Conservation (phyloP, 441 rosid species). For the Arabidopsis lyrata region DNA sequence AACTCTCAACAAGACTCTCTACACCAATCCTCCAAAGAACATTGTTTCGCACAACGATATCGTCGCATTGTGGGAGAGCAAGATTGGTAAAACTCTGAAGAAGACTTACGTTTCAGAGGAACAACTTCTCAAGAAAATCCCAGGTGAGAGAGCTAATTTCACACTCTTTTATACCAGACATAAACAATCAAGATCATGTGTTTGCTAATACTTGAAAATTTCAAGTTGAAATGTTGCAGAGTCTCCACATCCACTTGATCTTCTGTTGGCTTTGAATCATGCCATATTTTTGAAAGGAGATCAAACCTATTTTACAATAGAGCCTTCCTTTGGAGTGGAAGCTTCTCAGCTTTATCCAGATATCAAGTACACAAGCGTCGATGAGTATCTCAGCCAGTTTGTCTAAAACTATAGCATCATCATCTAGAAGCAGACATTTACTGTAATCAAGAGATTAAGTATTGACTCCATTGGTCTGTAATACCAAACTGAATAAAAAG, state of each 20-base stretch:
- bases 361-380: constrained; percentile 54
- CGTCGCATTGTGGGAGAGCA: constrained; percentile 45
- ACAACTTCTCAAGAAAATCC: constrained; percentile 39
- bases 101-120: constrained; percentile 44
- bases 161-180: neutral
- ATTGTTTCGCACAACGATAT: constrained; percentile 37
- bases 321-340: constrained; percentile 49
- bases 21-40: constrained; percentile 42
- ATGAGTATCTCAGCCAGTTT: constrained; percentile 49
- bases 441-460: constrained; percentile 27
- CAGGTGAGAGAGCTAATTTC: constrained; percentile 34
- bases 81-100: constrained; percentile 42
- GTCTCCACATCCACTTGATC: constrained; percentile 36
- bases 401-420: constrained; percentile 15
- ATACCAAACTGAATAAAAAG: constrained; percentile 15
- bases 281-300: constrained; percentile 43
- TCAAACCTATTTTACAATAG: constrained; percentile 34
- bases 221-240: constrained; percentile 39
- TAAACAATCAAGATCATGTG: neutral
- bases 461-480: constrained; percentile 2
- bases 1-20: constrained; percentile 44
- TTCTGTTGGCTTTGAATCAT: constrained; percentile 36
- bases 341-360: constrained; percentile 58
- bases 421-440: neutral
- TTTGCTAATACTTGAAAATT: constrained; percentile 29